phyloP scores from a whole-genome alignment of 306 rosid genomes.

The Coriaria nepalensis region DNA sequence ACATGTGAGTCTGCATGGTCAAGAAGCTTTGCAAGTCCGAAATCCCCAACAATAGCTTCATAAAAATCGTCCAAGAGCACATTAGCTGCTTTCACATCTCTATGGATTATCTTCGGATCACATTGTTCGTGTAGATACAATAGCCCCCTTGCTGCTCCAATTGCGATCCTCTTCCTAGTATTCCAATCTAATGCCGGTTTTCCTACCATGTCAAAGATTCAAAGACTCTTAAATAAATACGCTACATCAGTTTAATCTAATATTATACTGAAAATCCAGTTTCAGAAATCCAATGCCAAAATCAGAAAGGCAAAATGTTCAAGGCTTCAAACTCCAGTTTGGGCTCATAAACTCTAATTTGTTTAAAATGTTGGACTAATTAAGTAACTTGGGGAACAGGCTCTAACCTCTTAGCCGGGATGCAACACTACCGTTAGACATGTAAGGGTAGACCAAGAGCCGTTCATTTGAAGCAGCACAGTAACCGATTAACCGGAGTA shows the following conservation, averaged over 20 bases:
- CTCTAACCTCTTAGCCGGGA: conserved; percentile 77
- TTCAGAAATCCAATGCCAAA: no score
- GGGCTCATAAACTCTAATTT: no score
- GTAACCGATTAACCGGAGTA: conserved; percentile 74
- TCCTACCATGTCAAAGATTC: conserved; percentile 28
- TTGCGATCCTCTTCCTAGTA: conserved; percentile 83
- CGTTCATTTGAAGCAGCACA: conserved; percentile 75
- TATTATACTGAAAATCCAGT: no score
- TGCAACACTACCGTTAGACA: conserved; percentile 95
- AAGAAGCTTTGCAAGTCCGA: conserved; percentile 96
- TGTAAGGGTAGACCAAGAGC: conserved; percentile 86
- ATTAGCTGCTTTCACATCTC: conserved; percentile 98
- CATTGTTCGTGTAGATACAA: conserved; percentile 91
- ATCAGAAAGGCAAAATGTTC: no score
- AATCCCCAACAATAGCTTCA: conserved; percentile 93
- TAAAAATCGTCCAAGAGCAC: conserved; percentile 76
- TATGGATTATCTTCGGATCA: conserved; percentile 93
- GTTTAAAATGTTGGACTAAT: not conserved
- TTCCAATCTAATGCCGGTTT: conserved; percentile 94
- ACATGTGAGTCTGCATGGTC: conserved; percentile 95
- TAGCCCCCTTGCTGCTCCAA: conserved; percentile 97
- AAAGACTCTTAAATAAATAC: not conserved
- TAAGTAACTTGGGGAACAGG: conserved; percentile 4
- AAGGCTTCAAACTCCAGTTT: no score
- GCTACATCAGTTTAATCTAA: no score